Base-by-base conservation (phyloP, 1,284 basidiomycete species). In the Ceratobasidium sp. region DNA sequence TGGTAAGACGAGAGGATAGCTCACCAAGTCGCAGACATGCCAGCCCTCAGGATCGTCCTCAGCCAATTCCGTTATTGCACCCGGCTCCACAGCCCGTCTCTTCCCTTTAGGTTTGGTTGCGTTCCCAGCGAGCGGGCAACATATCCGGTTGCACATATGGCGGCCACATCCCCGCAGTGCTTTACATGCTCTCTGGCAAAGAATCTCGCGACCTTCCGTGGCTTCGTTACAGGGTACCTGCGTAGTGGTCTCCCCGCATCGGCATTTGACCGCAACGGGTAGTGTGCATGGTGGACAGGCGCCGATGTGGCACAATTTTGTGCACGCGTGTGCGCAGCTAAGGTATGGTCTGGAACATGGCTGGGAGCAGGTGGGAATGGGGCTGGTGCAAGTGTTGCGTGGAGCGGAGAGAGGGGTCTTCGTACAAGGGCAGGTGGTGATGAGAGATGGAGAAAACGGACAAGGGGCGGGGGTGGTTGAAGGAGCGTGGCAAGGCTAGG, bases 341-440 rank as follows among this genome's bases (percentile, higher is more conserved):
- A 85, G 81, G 24, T 91, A 86, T 0, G 84, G 83, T 80, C 90
- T 93, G 74, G 86, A 86, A 80, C 95, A 97, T 0, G 82, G 82
- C 0, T 88, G 87, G 1, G 81, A 79, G 80, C 96, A 98, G 0
- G 91, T 94, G 0, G 93, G 93, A 74, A 97, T 89, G 1, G 90
- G 89, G 14, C 90, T 89, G 1, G 87, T 85, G 80, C 95, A 98
- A 14, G 84, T 82, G 0, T 80, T 80, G 3, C 95, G 90, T 0
- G 85, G 78, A 34, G 78, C 78, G 11, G 79, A 71, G 58, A 95
- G 87, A 0, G 84, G 82, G 14, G 88, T 86, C 71, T 88, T 88
- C 13, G 93, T 93, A 77, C 95, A 98, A 0, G 95, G 93, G 80
- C 96, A 98, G 51, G 87, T 88, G 0, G 85, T 87, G 68, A 96